Conservation (phyloP, 202 grass and related monocot genomes). For the Eragrostis tef region DNA sequence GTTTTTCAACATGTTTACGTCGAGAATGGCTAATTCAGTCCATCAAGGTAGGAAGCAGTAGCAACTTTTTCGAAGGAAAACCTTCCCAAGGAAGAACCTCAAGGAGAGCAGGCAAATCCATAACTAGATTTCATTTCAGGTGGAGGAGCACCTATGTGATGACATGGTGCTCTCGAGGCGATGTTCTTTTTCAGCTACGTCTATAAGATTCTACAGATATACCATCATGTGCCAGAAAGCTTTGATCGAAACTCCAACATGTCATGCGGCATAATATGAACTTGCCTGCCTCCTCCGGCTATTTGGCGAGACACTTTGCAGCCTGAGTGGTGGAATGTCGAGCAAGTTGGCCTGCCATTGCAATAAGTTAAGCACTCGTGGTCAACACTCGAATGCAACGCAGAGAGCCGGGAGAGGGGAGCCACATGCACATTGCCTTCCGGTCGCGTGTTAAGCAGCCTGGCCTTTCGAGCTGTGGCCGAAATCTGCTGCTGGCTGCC, state of each 20-base stretch:
- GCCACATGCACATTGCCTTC: neutral
- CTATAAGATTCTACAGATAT: neutral
- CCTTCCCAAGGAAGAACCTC: neutral
- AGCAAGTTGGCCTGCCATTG: constrained; percentile 14
- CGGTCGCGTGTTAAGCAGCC: too few relatives aligned
- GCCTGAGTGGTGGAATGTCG: neutral
- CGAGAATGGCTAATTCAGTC: too few relatives aligned
- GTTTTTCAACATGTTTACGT: too few relatives aligned
- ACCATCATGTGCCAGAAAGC: neutral
- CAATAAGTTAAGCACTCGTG: neutral
- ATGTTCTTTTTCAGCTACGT: too few relatives aligned
- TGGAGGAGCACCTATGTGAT: neutral
- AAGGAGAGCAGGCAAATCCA: neutral
- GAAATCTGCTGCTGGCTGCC: too few relatives aligned
- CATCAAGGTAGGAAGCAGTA: too few relatives aligned
- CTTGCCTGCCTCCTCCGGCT: neutral
- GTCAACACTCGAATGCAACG: neutral
- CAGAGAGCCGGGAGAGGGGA: neutral
- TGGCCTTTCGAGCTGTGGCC: too few relatives aligned
- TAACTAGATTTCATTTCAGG: neutral
- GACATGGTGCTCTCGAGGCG: too few relatives aligned
- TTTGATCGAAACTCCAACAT: neutral
- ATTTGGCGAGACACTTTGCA: neutral
- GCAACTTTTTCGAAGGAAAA: too few relatives aligned
- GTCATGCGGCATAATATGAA: neutral